Base-by-base conservation (phyloP, 2,329 filamentous ascomycete genomes). In the Colletotrichum sp. region DNA sequence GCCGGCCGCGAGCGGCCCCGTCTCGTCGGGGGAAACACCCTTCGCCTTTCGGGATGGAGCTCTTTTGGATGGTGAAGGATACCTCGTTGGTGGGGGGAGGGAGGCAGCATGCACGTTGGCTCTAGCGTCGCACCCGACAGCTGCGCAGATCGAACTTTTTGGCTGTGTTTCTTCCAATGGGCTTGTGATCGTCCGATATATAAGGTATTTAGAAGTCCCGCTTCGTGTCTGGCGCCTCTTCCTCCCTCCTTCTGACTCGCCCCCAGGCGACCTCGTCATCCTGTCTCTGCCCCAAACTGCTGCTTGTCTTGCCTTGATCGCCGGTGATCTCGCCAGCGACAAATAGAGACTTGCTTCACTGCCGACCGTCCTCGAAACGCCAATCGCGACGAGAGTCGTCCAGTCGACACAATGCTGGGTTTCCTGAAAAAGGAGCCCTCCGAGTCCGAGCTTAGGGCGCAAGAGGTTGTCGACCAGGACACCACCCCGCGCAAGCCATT, bases 121-220 rank as follows among this genome's bases (percentile, higher is more conserved):
- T 61, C 32, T 61, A 39, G 66, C 52, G 66, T 59, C 12, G 19
- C 66, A 30, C 19, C 27, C 22, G n/a, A 25, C 15, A 34, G 44
- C 29, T 19, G 34, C 52, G 70, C 9, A 61, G 63, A 62, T 68
- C 27, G 34, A 25, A 9, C 19, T 19, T 22, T 61, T 61, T 32
- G 32, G 15, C 22, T 49, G 29, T 19, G 25, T 55, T 57, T 59
- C 55, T 39, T 52, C 65, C 36, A 59, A 70, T 57, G 69, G 8
- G 68, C 36, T 55, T 63, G 39, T 67, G 30, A 68, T 75, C 69
- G 69, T 75, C 72, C 63, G 63, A 72, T 59, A 75, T 72, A 75
- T 62, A 75, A 68, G 36, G 67, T 27, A 22, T 44, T n/a, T 55
- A 25, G 13, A 8, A 22, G 55, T 69, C 57, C 64, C 65, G 36